Percentiles rank a stretch among this genome's conserved stretches.
Evolutionary conservation across 116 monocot species (phyloP).

Genomic region (Thalassia testudinum): DNA sequence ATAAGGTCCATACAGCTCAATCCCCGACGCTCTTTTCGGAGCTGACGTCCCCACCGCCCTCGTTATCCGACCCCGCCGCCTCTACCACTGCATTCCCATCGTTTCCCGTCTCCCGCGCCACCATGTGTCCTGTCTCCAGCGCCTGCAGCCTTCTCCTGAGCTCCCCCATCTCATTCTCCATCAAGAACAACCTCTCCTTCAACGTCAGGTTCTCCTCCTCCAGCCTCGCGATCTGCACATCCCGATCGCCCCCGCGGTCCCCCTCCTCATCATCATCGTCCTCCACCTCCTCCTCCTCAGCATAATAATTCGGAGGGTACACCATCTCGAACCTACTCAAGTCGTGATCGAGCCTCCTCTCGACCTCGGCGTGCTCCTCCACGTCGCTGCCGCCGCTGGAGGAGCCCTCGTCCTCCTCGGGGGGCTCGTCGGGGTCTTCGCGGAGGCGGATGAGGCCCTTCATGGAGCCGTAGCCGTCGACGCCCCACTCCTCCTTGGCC

Average conservation of each 20-base stretch:
- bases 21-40: slow-evolving; percentile 8
- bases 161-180: slow-evolving; percentile 47
- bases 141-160: slow-evolving; percentile 22
- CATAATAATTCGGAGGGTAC: slow-evolving; percentile 21
- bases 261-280: slow-evolving; percentile 8
- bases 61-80: slow-evolving; percentile 3
- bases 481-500: slow-evolving; percentile 92
- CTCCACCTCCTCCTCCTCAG: slow-evolving; percentile 1
- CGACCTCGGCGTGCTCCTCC: slow-evolving; percentile 79
- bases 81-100: neutral
- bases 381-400: slow-evolving; percentile 59
- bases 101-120: neutral
- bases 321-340: slow-evolving; percentile 87
- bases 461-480: slow-evolving; percentile 91
- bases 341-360: slow-evolving; percentile 63
- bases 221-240: slow-evolving; percentile 26
- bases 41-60: slow-evolving; percentile 2
- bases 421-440: slow-evolving; percentile 12
- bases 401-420: slow-evolving; percentile 30
- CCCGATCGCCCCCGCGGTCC: slow-evolving; percentile 29
- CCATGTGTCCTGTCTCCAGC: slow-evolving; percentile 16
- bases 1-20: slow-evolving; percentile 1
- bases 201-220: slow-evolving; percentile 54
- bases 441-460: slow-evolving; percentile 73
- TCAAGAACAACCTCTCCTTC: slow-evolving; percentile 48